phyloP scores from a whole-genome alignment of 108 stramenopile species.

The Nitzschia inconspicua region DNA sequence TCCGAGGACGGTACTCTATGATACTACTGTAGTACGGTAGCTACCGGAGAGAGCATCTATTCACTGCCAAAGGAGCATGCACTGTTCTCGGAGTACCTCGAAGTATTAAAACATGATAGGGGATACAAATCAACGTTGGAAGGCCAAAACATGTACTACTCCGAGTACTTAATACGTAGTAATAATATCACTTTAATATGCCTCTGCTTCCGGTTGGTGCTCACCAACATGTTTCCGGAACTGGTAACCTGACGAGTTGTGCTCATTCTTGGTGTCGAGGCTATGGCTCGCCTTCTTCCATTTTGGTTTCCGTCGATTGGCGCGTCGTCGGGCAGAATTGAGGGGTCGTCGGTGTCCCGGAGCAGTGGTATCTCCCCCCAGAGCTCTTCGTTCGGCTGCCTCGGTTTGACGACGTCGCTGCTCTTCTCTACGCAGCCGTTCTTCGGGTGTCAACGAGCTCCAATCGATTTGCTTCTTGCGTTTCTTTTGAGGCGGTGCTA shows the following conservation, averaged over 20 bases:
- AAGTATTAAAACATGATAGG: too few relatives aligned
- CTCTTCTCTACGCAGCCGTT: constrained; percentile 67
- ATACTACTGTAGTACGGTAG: too few relatives aligned
- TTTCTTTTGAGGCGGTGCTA: constrained; percentile 32
- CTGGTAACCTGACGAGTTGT: constrained; percentile 22
- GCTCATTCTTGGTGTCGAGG: constrained; percentile 9
- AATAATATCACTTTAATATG: too few relatives aligned
- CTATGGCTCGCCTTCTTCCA: constrained; percentile 15
- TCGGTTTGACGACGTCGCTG: constrained; percentile 61
- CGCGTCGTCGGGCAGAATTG: constrained; percentile 80
- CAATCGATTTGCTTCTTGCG: constrained; percentile 32
- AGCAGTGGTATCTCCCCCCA: constrained; percentile 23
- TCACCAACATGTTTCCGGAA: constrained; percentile 22
- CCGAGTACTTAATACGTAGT: too few relatives aligned
- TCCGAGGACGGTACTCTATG: too few relatives aligned
- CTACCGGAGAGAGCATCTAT: too few relatives aligned
- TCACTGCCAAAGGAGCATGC: too few relatives aligned
- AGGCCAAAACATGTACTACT: too few relatives aligned
- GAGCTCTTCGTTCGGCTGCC: constrained; percentile 71
- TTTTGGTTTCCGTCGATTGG: constrained; percentile 81
- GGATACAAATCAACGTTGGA: too few relatives aligned
- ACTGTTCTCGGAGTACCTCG: too few relatives aligned
- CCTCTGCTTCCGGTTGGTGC: too few relatives aligned
- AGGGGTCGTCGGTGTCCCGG: constrained; percentile 61
- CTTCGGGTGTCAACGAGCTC: constrained; percentile 60